Evolutionary conservation across 208 protist species (phyloP), one percentile per base, ranked within the genome.

Genomic region (Crithidia bombi): DNA sequence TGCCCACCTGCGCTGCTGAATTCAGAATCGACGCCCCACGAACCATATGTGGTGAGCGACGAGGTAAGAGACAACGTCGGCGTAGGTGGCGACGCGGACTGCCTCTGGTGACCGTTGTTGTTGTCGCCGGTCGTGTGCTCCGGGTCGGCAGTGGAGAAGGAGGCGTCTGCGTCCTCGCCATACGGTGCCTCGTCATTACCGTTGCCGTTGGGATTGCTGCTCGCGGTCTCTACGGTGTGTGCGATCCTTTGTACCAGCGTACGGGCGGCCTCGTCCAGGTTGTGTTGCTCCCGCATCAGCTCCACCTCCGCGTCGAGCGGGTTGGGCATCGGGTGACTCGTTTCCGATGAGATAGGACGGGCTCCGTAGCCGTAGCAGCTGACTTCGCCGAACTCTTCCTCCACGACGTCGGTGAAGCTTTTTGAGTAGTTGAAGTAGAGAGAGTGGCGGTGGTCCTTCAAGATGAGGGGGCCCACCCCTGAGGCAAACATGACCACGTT

Each of bases 401-500:
- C 82, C 38, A 84, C 44, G 30, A 75, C 74, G 23, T 83, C 82
- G 44, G 82, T 87, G 62, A 87, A 82, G 41, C 75, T 82, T 44
- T 67, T 76, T 10, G 36, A 11, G 66, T 85, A 78, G 32, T 64
- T 52, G 33, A 70, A 65, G 46, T 73, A 68, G 25, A 84, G 73
- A 3, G 79, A 65, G 43, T 72, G 61, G 21, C 73, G 58, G 70
- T 88, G 83, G 12, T 76, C 51, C 39, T 81, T 68, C 23, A 82
- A 51, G 32, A 87, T 68, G 36, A 55, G 61, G 12, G 75, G 79
- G 33, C 80, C 85, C 0, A 88, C 58, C 5, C 81, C 85, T 14
- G 79, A 69, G 25, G 85, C 84, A 26, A 81, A 78, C 69, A 90
- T 66, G 35, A 90, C 65, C n/a, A 84, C 78, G 39, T 94, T 94